Evolutionary conservation across 148 eudicot species (phyloP), one percentile per base, ranked within the genome.

Genomic region (Chenopodium berlandieri): DNA sequence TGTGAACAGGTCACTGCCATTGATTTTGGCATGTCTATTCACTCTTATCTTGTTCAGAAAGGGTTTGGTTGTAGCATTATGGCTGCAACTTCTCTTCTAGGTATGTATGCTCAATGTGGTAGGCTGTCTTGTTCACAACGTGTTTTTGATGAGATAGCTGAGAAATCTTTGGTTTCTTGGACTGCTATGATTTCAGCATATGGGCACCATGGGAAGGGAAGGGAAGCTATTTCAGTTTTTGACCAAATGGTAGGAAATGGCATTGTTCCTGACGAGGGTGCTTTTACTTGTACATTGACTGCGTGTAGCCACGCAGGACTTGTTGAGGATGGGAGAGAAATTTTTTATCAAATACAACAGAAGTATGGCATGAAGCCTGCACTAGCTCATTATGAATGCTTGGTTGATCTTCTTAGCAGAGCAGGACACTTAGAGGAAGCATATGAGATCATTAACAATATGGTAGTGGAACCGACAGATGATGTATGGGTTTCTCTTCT

Each of bases 231-330:
- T 37, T 84, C 81, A 2, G 34, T 25, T 71, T 78, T 84, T 48
- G 50, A 75, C 30, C 62, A 86, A 80, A 84, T 88, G 85, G 66
- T n/a, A 58, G 73, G 3, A 40, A 69, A 50, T 13, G 67, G 50
- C 32, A 70, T 88, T 58, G 27, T 78, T 79, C 87, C 82, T 4
- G 89, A 83, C 27, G 84, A 78, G 68, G 86, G 83, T 67, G 79
- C 78, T 83, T 85, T 86, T 68, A 77, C 84, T n/a, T 66, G 84
- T 58, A 78, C 86, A 81, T 80, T 88, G 73, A 80, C 89, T 71
- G 86, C 89, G 11, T 89, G 91, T 79, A 86, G 86, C 66, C 90
- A 84, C 67, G 81, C 86, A 14, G 90, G 89, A 30, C 81, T 88
- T 30, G 86, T 84, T 27, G 80, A 54, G 19, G 84, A 86, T 73